phyloP scores from a whole-genome alignment of 2,329 filamentous ascomycete species.

The Arthrobotrys sinensis region DNA sequence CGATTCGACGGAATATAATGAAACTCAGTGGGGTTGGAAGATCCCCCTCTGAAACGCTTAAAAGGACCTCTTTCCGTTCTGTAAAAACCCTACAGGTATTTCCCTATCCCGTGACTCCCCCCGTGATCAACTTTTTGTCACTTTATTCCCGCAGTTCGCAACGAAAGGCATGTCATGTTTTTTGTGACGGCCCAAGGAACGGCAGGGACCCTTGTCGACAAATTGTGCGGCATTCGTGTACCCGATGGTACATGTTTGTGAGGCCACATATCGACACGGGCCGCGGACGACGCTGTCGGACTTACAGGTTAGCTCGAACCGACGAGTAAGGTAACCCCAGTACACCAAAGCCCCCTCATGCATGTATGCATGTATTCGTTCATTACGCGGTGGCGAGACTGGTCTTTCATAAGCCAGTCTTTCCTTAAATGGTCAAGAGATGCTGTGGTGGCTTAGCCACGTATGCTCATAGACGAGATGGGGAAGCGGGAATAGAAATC shows the following conservation, averaged over 20 bases:
- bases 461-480: conserved; percentile 18
- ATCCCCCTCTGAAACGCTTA: conserved; percentile 7
- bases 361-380: conserved; percentile 13
- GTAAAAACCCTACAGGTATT: background rate
- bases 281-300: conserved; percentile 26
- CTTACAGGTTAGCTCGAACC: conserved; percentile 17
- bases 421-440: conserved; percentile 11
- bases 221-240: conserved; percentile 58
- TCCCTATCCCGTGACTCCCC: background rate
- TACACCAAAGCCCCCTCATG: background rate
- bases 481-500: conserved; percentile 12
- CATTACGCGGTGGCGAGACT: conserved; percentile 33
- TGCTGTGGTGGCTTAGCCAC: conserved; percentile 44
- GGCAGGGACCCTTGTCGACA: conserved; percentile 36
- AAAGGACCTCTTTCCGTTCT: conserved; percentile 9
- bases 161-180: background rate
- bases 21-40: conserved; percentile 10
- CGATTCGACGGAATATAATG: background rate
- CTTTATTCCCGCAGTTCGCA: conserved; percentile 29
- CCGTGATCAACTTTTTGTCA: conserved; percentile 25
- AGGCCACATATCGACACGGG: conserved; percentile 39
- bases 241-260: conserved; percentile 52
- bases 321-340: conserved; percentile 9
- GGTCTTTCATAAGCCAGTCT: conserved; percentile 19
- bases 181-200: conserved; percentile 11